Conservation (phyloP, 192 early-diverging fungal species). For the Podila clonocystis region DNA sequence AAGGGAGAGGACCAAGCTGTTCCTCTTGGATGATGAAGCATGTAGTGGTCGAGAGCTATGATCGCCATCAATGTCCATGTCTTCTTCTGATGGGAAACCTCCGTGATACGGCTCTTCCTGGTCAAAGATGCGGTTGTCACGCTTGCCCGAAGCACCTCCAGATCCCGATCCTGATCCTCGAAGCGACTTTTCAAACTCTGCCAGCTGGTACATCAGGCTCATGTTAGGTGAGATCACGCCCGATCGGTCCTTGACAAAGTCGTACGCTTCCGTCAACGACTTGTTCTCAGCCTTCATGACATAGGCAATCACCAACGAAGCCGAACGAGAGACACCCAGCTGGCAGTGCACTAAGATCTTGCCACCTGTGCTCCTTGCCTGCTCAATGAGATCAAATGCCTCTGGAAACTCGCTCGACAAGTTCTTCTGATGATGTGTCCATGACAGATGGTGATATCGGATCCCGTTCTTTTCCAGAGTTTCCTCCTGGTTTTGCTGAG, state of each 20-base stretch:
- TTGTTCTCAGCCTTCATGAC: constrained; percentile 79
- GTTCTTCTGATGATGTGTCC: constrained; percentile 79
- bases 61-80: not conserved
- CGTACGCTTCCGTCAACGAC: constrained; percentile 73
- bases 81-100: constrained; percentile 1
- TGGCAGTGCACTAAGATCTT: constrained; percentile 89
- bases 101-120: not conserved
- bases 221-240: constrained; percentile 87
- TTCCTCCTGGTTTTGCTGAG: constrained; percentile 4
- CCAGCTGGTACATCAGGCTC: constrained; percentile 80
- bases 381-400: constrained; percentile 76
- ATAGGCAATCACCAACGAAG: constrained; percentile 87
- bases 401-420: constrained; percentile 66
- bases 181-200: constrained; percentile 71
- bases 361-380: constrained; percentile 56
- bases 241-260: constrained; percentile 75
- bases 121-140: not conserved
- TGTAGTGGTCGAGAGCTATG: not conserved
- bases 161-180: constrained; percentile 4
- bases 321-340: constrained; percentile 89
- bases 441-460: constrained; percentile 71
- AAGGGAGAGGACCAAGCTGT: not conserved
- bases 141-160: not conserved
- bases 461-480: constrained; percentile 20
- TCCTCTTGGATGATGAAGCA: not conserved